phyloP scores from a whole-genome alignment of 2,329 filamentous ascomycete species.

The Aspergillus sp. region DNA sequence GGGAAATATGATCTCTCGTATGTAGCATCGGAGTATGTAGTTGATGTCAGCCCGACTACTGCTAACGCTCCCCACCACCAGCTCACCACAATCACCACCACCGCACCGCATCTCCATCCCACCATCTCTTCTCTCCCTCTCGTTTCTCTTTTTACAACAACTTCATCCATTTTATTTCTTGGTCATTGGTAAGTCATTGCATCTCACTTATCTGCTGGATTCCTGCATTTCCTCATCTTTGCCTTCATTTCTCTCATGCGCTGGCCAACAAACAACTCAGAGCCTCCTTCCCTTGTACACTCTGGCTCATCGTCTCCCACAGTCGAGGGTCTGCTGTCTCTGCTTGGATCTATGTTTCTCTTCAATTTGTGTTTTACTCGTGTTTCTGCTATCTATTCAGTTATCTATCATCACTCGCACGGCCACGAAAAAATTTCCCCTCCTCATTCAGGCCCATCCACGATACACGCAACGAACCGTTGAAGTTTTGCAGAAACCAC shows the following conservation, averaged over 20 bases:
- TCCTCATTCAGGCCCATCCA: background rate
- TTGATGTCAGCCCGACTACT: constrained; percentile 13
- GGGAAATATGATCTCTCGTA: too few species aligned
- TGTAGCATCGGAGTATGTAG: constrained; percentile 2
- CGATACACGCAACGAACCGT: background rate
- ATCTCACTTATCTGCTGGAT: too few species aligned
- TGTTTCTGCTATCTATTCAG: background rate
- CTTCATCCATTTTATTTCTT: too few species aligned
- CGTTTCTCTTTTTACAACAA: constrained; percentile 1
- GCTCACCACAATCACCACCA: constrained; percentile 9
- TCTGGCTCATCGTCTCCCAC: too few species aligned
- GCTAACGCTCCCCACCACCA: constrained; percentile 10
- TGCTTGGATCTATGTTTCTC: too few species aligned
- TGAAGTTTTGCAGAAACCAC: background rate
- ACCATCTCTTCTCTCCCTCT: constrained; percentile 8
- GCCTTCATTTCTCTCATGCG: too few species aligned
- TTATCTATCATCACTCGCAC: constrained; percentile 3
- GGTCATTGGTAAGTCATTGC: too few species aligned
- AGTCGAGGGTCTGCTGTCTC: too few species aligned
- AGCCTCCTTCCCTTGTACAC: too few species aligned
- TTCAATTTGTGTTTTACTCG: too few species aligned
- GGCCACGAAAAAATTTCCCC: background rate
- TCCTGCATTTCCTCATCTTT: too few species aligned
- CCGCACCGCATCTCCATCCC: constrained; percentile 10
- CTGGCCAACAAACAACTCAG: too few species aligned